A percentile compares a stretch with the other conserved stretches of the same genome.
phyloP scores from a whole-genome alignment of 208 protist species.

The Eutreptiella sp. region DNA sequence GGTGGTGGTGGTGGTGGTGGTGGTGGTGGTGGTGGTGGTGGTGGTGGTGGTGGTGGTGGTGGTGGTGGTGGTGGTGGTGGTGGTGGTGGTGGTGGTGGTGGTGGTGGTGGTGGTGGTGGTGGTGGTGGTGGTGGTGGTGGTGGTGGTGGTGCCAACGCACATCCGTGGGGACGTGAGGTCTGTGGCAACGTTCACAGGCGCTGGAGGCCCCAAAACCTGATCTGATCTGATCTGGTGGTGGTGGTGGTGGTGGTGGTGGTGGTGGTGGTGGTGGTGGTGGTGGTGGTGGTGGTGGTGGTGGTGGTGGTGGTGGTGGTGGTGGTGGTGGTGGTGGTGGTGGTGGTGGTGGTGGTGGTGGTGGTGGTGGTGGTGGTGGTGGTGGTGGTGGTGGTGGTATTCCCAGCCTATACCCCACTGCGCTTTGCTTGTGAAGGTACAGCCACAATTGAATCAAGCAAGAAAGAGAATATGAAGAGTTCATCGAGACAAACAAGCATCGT shows the following conservation, averaged over 20 bases:
- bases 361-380: not conserved
- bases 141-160: not conserved
- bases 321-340: not conserved
- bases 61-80: not conserved
- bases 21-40: not conserved
- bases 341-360: not conserved
- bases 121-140: not conserved
- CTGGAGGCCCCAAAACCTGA: no score
- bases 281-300: conserved; percentile 1
- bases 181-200: no score
- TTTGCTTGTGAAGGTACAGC: no score
- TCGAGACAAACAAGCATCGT: no score
- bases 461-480: no score
- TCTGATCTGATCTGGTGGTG: no score
- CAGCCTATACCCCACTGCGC: no score
- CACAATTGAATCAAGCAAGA: no score
- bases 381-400: not conserved
- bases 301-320: not conserved
- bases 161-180: not conserved
- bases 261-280: not conserved
- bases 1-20: no score
- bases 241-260: not conserved
- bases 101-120: not conserved
- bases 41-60: not conserved
- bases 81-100: not conserved